Evolutionary conservation across 257 asterid genomes (phyloP).

Genomic region (Penstemon barbatus): DNA sequence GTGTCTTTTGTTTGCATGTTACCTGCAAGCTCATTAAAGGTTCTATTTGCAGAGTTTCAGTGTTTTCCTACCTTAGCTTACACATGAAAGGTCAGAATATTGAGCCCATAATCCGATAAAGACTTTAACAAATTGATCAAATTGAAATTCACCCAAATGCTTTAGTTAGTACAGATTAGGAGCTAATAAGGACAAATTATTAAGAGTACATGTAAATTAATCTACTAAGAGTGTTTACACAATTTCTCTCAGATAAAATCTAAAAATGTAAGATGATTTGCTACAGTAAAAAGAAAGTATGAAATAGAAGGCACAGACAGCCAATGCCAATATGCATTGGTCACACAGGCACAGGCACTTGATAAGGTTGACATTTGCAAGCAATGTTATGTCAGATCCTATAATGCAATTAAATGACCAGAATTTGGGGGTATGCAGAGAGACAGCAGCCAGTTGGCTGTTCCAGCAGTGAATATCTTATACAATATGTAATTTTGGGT

Average conservation of each 20-base stretch:
- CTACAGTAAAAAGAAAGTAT: neutral
- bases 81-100: neutral
- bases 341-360: conserved; percentile 3
- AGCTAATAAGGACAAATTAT: conserved; percentile 21
- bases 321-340: neutral
- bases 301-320: neutral
- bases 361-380: neutral
- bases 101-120: conserved; percentile 23
- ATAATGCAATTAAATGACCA: neutral
- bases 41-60: too few species aligned
- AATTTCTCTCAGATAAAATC: neutral
- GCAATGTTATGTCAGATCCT: neutral
- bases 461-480: neutral
- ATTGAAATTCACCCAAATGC: conserved; percentile 8
- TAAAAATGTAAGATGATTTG: neutral
- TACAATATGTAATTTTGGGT: neutral
- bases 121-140: conserved; percentile 14
- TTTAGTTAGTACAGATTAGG: conserved; percentile 26
- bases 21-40: too few species aligned
- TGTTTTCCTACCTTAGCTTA: conserved; percentile 22
- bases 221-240: conserved; percentile 5
- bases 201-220: conserved; percentile 13
- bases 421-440: conserved; percentile 5
- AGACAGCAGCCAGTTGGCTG: conserved; percentile 1
- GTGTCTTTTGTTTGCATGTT: too few species aligned